Percentiles rank a stretch among this genome's conserved stretches.
Conservation (phyloP, 768 basidiomycete species). For the Hydnum rufescens region DNA sequence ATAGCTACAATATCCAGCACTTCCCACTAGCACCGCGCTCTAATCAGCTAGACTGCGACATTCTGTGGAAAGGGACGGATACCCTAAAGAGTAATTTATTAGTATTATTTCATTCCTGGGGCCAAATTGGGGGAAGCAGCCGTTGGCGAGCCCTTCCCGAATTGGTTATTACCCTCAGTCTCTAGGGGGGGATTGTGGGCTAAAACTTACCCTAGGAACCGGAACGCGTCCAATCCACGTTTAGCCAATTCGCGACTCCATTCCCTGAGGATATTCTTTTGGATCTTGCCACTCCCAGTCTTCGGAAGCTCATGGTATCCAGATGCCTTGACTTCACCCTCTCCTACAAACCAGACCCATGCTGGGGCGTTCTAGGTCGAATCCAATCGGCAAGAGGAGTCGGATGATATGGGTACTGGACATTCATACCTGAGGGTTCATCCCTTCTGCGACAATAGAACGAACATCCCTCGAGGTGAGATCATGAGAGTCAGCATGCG, state of each 20-base stretch:
- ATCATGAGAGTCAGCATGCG: constrained; percentile 4
- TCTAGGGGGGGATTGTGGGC: no score
- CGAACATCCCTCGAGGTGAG: constrained; percentile 24
- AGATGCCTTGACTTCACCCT: constrained; percentile 29
- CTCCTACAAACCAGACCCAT: constrained; percentile 71
- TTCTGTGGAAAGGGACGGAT: no score
- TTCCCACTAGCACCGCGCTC: no score
- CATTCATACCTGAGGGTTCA: constrained; percentile 70
- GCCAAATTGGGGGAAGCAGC: no score
- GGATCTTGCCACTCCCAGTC: constrained; percentile 74
- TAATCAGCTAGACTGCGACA: no score
- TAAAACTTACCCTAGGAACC: no score
- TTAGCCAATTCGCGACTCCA: constrained; percentile 23
- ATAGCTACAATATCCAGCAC: no score
- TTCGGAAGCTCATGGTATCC: constrained; percentile 38
- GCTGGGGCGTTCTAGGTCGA: constrained; percentile 43
- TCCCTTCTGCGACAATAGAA: constrained; percentile 29
- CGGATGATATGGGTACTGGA: neutral
- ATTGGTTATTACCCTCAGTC: no score
- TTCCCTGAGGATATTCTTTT: constrained; percentile 54
- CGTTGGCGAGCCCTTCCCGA: no score
- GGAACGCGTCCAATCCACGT: neutral
- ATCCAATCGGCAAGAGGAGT: neutral
- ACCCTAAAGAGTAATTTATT: no score
- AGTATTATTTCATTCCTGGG: no score